Evolutionary conservation across 2,329 filamentous ascomycete species (phyloP).

Genomic region (Ophiostoma tasmaniense): DNA sequence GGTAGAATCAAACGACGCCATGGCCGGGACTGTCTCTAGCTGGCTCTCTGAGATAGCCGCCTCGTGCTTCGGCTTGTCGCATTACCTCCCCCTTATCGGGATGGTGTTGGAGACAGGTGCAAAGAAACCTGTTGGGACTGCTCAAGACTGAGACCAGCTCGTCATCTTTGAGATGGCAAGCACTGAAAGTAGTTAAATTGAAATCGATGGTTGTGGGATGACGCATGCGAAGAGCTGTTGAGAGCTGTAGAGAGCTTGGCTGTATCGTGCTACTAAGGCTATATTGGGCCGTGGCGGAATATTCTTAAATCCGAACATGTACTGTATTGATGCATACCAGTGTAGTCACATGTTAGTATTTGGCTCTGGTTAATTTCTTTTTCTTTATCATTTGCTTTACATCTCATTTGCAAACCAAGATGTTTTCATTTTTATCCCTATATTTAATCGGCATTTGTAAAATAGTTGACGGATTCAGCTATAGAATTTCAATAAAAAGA

Average conservation of each 20-base stretch:
- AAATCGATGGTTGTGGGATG: background rate
- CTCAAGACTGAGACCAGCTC: background rate
- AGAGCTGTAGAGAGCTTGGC: background rate
- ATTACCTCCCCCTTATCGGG: background rate
- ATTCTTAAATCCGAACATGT: background rate
- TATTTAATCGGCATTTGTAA: too few species aligned
- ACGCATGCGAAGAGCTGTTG: background rate
- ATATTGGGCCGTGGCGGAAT: background rate
- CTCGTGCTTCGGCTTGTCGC: background rate
- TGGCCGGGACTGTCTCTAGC: background rate
- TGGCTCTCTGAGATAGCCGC: background rate
- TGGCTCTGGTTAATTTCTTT: background rate
- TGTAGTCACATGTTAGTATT: background rate
- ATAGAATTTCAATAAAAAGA: background rate
- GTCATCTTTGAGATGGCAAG: background rate
- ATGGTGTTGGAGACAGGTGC: background rate
- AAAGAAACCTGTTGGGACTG: background rate
- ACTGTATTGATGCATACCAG: background rate
- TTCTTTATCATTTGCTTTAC: background rate
- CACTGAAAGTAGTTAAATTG: background rate
- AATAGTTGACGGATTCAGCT: too few species aligned
- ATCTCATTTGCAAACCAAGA: background rate
- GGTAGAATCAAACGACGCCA: constrained; percentile 1
- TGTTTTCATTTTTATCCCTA: too few species aligned
- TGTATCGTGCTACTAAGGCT: background rate